Evolutionary conservation across 257 asterid genomes (phyloP), one percentile per base, ranked within the genome.

Genomic region (Solanum tacnaense): DNA sequence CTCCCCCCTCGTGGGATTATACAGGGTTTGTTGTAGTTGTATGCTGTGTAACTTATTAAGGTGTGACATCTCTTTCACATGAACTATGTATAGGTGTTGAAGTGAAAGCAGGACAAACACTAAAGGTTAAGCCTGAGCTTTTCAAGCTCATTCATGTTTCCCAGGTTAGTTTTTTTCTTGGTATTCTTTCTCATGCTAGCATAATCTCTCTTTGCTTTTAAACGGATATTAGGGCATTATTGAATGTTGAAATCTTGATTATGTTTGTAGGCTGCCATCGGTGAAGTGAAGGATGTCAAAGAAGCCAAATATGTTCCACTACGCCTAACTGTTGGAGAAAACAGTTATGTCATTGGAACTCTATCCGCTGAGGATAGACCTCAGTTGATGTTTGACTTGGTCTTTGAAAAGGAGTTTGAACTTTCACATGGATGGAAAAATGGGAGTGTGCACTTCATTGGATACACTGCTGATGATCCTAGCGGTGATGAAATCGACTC

Each of bases 351-450:
- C 10, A 87, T 96, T 1, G 98, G 98, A 60, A 16, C 90, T 21
- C 98, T 96, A 56, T 86, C 98, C 0, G 91, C 93, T 1, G 95
- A 88, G 84, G 93, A 89, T 1, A 91, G 92, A 21, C 86, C 96
- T 20, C 98, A 96, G 35, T 4, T 94, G 85, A 89, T 91, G 94
- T 90, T 92, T 72, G 98, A 95, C 87, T 89, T 95, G 90, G 96
- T 94, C 1, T 90, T 95, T 35, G 94, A 94, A 89, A 96, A 60
- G 83, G 94, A 94, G 31, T 96, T 96, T 91, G 98, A 93, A 79
- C 93, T 96, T 86, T 96, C 98, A 11, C 98, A 96, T 89, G 98
- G 90, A 82, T 94, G 91, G 92, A 93, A 95, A 71, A 88, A 87
- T 68, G 98, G 96, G 20, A 96, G 96, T 25, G 92, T 95, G 27